A percentile compares a stretch with the other conserved stretches of the same genome.
These are phyloP conservation scores for Cercophora scortea DNA, from an alignment of 495 filamentous ascomycete species.

Conservation along the genomic window DNA sequence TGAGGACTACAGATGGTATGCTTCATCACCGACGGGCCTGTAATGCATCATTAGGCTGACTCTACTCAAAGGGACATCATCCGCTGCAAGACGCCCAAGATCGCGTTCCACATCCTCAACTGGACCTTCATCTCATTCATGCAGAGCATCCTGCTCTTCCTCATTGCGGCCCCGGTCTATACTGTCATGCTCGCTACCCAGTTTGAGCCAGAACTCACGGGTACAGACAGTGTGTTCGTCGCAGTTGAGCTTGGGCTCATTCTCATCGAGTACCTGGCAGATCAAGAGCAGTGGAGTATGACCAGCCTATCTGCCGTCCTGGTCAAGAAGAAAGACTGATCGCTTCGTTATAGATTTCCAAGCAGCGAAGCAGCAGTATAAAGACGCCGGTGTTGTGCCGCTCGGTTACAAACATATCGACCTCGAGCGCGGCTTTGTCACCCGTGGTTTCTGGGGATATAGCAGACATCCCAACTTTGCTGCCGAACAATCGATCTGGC, in stretches of 20 bases:
- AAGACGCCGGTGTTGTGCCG: constrained; percentile 61
- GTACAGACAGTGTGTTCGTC: constrained; percentile 61
- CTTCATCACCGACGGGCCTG: not conserved
- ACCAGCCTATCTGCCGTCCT: not conserved
- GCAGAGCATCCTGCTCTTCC: constrained; percentile 74
- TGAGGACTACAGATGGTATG: constrained; percentile 89
- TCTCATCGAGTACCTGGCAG: constrained; percentile 69
- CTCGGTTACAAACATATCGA: constrained; percentile 56
- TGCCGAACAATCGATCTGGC: constrained; percentile 88
- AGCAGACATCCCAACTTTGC: constrained; percentile 92
- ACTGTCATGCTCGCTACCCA: constrained; percentile 53
- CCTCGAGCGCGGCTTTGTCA: constrained; percentile 85
- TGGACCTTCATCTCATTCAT: constrained; percentile 74
- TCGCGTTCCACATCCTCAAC: constrained; percentile 76
- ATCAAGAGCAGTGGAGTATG: constrained; percentile 88
- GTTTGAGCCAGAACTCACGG: constrained; percentile 35
- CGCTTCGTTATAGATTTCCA: constrained; percentile 55
- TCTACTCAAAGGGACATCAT: constrained; percentile 34
- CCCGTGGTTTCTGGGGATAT: constrained; percentile 76
- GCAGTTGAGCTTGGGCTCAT: constrained; percentile 61
- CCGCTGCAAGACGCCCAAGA: constrained; percentile 29
- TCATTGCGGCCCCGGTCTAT: constrained; percentile 77
- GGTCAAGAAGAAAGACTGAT: not conserved
- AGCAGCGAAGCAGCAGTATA: constrained; percentile 67
- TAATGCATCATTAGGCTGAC: constrained; percentile 1